phyloP scores from a whole-genome alignment of 2,329 filamentous ascomycete species.

The Pestalotiopsis sp. region DNA sequence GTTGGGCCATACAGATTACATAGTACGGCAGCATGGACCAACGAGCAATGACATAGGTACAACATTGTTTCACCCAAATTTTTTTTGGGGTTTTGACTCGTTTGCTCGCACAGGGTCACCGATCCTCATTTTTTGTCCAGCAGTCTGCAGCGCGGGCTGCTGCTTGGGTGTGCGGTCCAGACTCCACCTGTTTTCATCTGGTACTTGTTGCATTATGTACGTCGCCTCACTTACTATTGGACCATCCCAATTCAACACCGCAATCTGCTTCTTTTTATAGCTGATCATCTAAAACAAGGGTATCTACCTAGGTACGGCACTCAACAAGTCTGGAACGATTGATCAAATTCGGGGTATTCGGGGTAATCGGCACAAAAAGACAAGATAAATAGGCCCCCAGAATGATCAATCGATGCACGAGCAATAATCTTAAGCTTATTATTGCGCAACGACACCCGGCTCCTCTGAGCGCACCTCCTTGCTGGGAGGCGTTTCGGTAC shows the following conservation, averaged over 20 bases:
- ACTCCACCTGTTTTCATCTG: neutral
- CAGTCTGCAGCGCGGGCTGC: too few species aligned
- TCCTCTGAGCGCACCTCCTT: conserved; percentile 15
- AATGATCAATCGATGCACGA: neutral
- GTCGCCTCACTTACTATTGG: neutral
- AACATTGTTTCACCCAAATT: neutral
- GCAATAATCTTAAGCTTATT: neutral
- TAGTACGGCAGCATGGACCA: neutral
- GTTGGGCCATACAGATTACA: neutral
- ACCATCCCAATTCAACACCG: neutral
- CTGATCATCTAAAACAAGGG: neutral
- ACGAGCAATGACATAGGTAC: neutral
- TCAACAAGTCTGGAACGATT: too few species aligned
- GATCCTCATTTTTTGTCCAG: neutral
- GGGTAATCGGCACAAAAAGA: neutral
- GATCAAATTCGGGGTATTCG: too few species aligned
- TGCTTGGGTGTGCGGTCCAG: too few species aligned
- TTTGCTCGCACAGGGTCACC: neutral
- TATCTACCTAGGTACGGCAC: neutral
- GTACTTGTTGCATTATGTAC: neutral
- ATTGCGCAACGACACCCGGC: neutral
- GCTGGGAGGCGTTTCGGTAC: conserved; percentile 25
- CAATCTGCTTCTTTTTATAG: neutral
- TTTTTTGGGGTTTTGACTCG: neutral
- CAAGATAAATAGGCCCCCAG: neutral